These are phyloP conservation scores for Hyphodiscus hymeniophilus DNA, from an alignment of 495 filamentous ascomycete genomes.

Conservation along the genomic window DNA sequence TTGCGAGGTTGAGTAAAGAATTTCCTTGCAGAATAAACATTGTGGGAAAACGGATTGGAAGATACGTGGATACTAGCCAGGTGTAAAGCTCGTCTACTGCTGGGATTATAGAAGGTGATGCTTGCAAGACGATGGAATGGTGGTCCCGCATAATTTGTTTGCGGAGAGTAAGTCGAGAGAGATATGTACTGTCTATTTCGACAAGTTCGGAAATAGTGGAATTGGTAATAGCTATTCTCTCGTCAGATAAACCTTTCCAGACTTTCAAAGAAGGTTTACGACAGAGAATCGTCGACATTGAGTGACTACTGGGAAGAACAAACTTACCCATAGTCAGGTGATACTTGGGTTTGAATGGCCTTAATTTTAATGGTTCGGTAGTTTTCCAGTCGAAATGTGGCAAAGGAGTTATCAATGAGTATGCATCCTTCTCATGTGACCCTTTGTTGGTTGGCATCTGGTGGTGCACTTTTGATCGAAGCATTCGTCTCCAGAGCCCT, in stretches of 20 bases:
- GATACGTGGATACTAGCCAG: conserved; percentile 53
- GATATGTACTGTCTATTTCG: conserved; percentile 58
- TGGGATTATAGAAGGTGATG: conserved; percentile 31
- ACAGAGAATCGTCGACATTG: background rate
- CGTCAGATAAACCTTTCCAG: no score
- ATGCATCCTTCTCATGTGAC: no score
- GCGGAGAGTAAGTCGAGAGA: conserved; percentile 45
- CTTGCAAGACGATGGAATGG: conserved; percentile 36
- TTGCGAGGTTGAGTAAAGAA: conserved; percentile 41
- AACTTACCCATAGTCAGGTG: conserved; percentile 63
- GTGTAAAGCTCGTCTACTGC: conserved; percentile 59
- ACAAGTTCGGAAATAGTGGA: conserved; percentile 54
- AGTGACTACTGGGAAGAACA: background rate
- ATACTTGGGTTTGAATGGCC: conserved; percentile 65
- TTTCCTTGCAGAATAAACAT: no score
- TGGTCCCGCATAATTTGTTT: conserved; percentile 40
- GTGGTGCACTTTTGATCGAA: no score
- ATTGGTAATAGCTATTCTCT: conserved; percentile 25
- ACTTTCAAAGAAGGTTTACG: conserved; percentile 11
- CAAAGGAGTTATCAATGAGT: conserved; percentile 35
- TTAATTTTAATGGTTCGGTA: conserved; percentile 50
- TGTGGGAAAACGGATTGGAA: conserved; percentile 56
- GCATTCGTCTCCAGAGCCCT: no score
- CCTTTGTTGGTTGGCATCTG: no score
- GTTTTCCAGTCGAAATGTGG: conserved; percentile 50